phyloP scores from a whole-genome alignment of 2,329 filamentous ascomycete genomes.

The Aureobasidium sp. region DNA sequence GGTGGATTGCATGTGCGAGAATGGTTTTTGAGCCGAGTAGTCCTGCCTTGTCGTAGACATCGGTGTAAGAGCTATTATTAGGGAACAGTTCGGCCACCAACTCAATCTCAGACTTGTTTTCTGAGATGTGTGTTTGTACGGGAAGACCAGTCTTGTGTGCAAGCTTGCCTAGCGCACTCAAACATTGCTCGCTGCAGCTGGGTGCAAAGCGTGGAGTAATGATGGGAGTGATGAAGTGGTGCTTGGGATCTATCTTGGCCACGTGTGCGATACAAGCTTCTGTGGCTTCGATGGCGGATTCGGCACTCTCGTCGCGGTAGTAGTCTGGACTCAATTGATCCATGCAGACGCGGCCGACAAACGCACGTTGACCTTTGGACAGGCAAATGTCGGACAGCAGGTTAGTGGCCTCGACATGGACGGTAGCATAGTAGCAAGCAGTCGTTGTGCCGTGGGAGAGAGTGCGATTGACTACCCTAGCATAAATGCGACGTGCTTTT shows the following conservation, averaged over 20 bases:
- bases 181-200: conserved; percentile 46
- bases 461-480: conserved; percentile 68
- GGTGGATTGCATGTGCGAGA: conserved; percentile 77
- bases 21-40: conserved; percentile 69
- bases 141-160: conserved; percentile 57
- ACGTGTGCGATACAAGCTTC: conserved; percentile 51
- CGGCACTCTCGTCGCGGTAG: conserved; percentile 68
- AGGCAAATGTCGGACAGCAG: conserved; percentile 79
- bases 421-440: conserved; percentile 89
- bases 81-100: conserved; percentile 69
- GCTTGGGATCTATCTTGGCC: conserved; percentile 54
- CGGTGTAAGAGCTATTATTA: conserved; percentile 55
- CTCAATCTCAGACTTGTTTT: conserved; percentile 67
- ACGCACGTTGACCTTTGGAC: conserved; percentile 73
- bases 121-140: conserved; percentile 83
- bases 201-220: conserved; percentile 64
- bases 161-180: conserved; percentile 58
- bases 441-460: conserved; percentile 88
- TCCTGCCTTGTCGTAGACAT: conserved; percentile 67
- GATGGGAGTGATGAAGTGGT: conserved; percentile 65
- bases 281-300: conserved; percentile 49
- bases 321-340: conserved; percentile 67
- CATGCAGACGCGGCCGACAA: conserved; percentile 95
- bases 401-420: conserved; percentile 82
- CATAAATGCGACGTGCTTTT: conserved; percentile 66